A percentile compares a stretch with the other conserved stretches of the same genome.
Conservation (phyloP, 768 basidiomycete genomes). For the Vararia minispora region DNA sequence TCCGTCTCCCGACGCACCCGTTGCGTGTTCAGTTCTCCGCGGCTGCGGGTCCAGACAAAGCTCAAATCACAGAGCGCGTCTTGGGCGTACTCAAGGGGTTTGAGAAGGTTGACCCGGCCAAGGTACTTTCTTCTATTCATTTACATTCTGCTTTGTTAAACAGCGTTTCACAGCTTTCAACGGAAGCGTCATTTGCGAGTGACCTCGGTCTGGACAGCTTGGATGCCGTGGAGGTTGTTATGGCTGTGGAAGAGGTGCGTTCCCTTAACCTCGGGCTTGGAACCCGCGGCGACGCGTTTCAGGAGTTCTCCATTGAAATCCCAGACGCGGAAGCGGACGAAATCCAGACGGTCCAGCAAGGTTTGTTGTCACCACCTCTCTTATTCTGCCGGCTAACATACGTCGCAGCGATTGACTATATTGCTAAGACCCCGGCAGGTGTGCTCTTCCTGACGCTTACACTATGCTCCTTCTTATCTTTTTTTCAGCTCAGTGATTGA, state of each 20-base stretch:
- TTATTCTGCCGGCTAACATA: constrained; percentile 9
- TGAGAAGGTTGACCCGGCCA: constrained; percentile 74
- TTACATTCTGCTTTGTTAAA: not conserved
- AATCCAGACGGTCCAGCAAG: constrained; percentile 86
- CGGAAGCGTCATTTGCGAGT: constrained; percentile 54
- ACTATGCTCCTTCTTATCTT: not conserved
- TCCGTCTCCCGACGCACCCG: constrained; percentile 18
- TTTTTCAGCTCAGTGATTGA: constrained; percentile 7
- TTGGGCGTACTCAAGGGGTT: constrained; percentile 79
- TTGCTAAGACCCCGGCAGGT: constrained; percentile 89
- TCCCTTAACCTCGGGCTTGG: not conserved
- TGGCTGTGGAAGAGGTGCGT: constrained; percentile 91
- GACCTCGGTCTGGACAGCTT: constrained; percentile 93
- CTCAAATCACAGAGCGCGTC: constrained; percentile 63
- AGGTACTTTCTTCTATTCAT: constrained; percentile 31
- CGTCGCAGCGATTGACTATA: constrained; percentile 80
- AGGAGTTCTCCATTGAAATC: constrained; percentile 98
- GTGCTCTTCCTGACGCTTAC: not conserved
- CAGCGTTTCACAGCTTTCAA: constrained; percentile 40
- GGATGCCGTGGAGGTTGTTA: constrained; percentile 95
- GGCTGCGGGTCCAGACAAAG: constrained; percentile 51
- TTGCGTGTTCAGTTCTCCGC: constrained; percentile 51
- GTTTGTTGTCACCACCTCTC: constrained; percentile 30
- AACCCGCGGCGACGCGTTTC: constrained; percentile 7
- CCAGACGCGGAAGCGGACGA: constrained; percentile 94